Conservation (phyloP, 805 yeast species). For the Nakazawaea pomicola region DNA sequence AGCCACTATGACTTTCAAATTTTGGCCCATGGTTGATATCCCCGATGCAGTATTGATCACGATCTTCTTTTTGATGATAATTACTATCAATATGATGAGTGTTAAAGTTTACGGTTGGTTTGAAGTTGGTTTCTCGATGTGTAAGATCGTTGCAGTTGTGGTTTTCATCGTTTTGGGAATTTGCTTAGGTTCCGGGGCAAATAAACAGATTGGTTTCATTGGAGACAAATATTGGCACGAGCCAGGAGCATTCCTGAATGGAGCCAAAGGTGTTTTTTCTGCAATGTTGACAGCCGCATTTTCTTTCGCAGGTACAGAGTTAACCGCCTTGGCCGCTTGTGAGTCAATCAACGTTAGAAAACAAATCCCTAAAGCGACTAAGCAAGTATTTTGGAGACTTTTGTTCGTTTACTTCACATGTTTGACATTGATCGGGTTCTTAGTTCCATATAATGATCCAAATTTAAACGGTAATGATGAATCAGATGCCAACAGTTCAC, state of each 20-base stretch:
- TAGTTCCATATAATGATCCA: constrained; percentile 40
- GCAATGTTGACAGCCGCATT: constrained; percentile 53
- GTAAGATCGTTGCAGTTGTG: constrained; percentile 43
- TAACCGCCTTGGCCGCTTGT: constrained; percentile 47
- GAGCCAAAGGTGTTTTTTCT: constrained; percentile 49
- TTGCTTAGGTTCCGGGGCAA: constrained; percentile 43
- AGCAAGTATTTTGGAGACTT: constrained; percentile 54
- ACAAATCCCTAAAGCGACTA: constrained; percentile 45
- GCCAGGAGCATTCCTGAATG: constrained; percentile 37
- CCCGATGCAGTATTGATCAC: constrained; percentile 48
- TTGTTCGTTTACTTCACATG: constrained; percentile 41
- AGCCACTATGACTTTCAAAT: constrained; percentile 48
- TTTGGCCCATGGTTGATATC: constrained; percentile 34
- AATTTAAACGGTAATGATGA: constrained; percentile 26
- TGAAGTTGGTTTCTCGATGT: constrained; percentile 43
- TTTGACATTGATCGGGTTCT: constrained; percentile 38
- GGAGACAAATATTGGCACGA: constrained; percentile 41
- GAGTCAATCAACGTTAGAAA: constrained; percentile 44
- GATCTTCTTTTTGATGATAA: constrained; percentile 42
- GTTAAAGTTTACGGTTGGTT: constrained; percentile 53
- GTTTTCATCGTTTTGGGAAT: constrained; percentile 53
- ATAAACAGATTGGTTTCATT: constrained; percentile 38
- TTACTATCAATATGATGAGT: constrained; percentile 46
- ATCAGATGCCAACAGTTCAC: constrained; percentile 33
- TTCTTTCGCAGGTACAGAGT: constrained; percentile 50